phyloP scores from a whole-genome alignment of 2,329 filamentous ascomycete genomes.

The Tolypocladium amazonense region DNA sequence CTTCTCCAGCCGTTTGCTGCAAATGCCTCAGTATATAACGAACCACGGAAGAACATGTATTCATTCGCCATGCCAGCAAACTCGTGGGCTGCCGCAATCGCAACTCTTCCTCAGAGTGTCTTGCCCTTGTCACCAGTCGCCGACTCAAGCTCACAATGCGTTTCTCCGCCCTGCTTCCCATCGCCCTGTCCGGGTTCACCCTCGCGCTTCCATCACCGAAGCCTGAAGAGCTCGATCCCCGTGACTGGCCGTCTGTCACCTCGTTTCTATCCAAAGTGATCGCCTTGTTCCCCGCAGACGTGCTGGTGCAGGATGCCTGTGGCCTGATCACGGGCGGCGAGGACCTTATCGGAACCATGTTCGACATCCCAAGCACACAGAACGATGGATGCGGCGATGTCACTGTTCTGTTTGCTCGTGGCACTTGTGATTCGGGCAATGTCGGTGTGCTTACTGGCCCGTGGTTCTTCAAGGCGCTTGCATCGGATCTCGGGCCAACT shows the following conservation, averaged over 20 bases:
- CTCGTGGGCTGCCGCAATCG: background rate
- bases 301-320: conserved; percentile 7
- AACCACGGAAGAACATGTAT: background rate
- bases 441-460: conserved; percentile 17
- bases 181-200: background rate
- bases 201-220: background rate
- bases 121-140: background rate
- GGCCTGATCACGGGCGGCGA: conserved; percentile 5
- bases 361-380: conserved; percentile 5
- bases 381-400: conserved; percentile 13
- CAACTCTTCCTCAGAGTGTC: background rate
- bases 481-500: conserved; percentile 1
- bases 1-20: too few relatives aligned
- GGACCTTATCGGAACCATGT: conserved; percentile 4
- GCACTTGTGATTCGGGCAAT: conserved; percentile 19
- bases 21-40: background rate
- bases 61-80: background rate
- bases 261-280: conserved; percentile 3
- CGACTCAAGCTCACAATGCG: background rate
- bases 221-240: background rate
- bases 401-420: conserved; percentile 17
- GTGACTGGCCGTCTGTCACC: conserved; percentile 2
- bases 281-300: conserved; percentile 7
- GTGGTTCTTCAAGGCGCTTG: conserved; percentile 13
- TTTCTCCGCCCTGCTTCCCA: background rate